Evolutionary conservation across 2,329 filamentous ascomycete genomes (phyloP), one percentile per base, ranked within the genome.

Genomic region (Rutstroemia sp.): DNA sequence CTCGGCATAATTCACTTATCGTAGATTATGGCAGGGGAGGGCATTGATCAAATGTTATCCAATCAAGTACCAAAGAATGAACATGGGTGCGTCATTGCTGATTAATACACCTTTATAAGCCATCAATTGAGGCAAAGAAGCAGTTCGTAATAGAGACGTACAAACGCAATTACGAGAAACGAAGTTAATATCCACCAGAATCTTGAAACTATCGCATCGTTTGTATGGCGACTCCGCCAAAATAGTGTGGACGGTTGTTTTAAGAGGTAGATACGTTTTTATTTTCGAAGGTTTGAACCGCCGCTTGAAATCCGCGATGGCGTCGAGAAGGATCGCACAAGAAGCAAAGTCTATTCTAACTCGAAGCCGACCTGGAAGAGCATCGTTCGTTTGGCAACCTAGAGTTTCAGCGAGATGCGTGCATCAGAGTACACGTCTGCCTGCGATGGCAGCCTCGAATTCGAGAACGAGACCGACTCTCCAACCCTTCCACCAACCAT

Each of bases 401-500:
- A 55, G 48, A 34, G 56, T 38, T 45, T 44, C 68, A 65, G 69
- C 67, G 57, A 71, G 73, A 67, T 69, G 63, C 55, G 65, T 76
- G 30, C 73, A 76, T 60, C 75, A 72, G 60, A 72, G 72, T 45
- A 69, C 72, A 40, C 68, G 73, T 59, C 63, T 76, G 55, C 73
- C 76, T 23, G 73, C 75, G 9, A 71, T 78, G 61, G 74, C 75
- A 60, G 70, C 76, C 34, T 77, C 77, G 44, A 73, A 74, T 62
- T 65, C 71, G 44, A 72, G 71, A 58, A 73, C 68, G 54, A 70
- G 77, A 65, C 77, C 77, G 34, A 73, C 69, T 8, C 60, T 78
- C 62, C 71, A 71, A 38, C 70, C 73, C 25, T 62, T 69, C 16
- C 68, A 71, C 46, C 73, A 76, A 58, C 75, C 74, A 48, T 65